Evolutionary conservation across 73 alveolate genomes (phyloP), one percentile per base, ranked within the genome.

Genomic region (Paramecium primaurelia): DNA sequence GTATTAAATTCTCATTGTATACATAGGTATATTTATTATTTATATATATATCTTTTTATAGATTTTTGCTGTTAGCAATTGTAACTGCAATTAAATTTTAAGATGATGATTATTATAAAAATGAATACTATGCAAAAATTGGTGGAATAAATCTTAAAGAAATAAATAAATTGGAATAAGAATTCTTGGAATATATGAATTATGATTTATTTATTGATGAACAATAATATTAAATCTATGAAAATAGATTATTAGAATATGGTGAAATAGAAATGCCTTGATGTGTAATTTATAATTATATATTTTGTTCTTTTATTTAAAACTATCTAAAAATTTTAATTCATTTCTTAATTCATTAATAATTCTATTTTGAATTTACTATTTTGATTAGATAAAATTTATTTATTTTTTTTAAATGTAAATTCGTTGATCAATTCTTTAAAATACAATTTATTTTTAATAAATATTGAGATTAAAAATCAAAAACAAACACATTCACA

Each of bases 131-230:
- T 92, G 97, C 98, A 16, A 95, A 92, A 77, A 83, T 97, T 26
- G 98, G 98, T 22, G 99, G 99, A 11, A 83, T 97, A 14, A 58
- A 92, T 22, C 64, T 59, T 42, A 64, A 77, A 22, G 99, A 97
- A 92, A 59, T 93, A 20, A 92, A 90, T 75, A 86, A 51, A 71
- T 95, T 97, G 30, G 98, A 97, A 92, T 58, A 58, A 42, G 95
- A 93, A 60, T 97, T 97, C 93, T 86, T 96, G 25, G 92, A 69
- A 68, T 64, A 80, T 30, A 96, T 97, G 58, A 97, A 96, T 25
- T 97, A 87, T 86, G 64, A 88, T 20, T 89, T 97, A 59, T 95
- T n/a, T 64, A 96, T 96, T 49, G 83, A 86, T 45, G 93, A 93
- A 45, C 95, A 93, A 47, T 87, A 84, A 54, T 96, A 80, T 95